A percentile compares a stretch with the other conserved stretches of the same genome.
These are phyloP conservation scores for Bipolaris bicolor DNA, from an alignment of 2,329 filamentous ascomycete species.

Conservation along the genomic window DNA sequence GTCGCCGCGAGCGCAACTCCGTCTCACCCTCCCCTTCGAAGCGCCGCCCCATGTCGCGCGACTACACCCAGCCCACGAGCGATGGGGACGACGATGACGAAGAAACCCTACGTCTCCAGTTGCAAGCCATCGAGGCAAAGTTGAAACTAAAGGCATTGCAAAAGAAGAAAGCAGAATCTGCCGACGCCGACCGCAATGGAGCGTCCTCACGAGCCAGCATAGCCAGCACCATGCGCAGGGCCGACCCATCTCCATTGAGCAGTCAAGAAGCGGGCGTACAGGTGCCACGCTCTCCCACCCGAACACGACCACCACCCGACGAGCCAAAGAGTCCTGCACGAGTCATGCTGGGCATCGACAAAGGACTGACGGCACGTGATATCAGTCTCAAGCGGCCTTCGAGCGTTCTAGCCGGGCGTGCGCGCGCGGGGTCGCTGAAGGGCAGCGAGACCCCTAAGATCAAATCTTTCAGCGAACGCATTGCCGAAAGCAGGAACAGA, in stretches of 20 bases:
- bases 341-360: constrained; percentile 85
- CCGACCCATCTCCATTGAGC: constrained; percentile 32
- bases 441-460: constrained; percentile 32
- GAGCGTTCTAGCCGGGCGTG: constrained; percentile 15
- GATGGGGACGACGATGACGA: constrained; percentile 67
- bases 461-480: constrained; percentile 82
- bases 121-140: constrained; percentile 87
- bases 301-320: constrained; percentile 53
- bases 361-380: constrained; percentile 79
- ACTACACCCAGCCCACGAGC: constrained; percentile 15
- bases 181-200: constrained; percentile 28
- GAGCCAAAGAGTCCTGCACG: constrained; percentile 77
- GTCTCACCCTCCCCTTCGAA: constrained; percentile 65
- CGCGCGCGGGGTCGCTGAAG: constrained; percentile 53
- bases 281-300: constrained; percentile 76
- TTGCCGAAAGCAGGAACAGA: constrained; percentile 68
- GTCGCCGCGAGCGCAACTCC: constrained; percentile 64
- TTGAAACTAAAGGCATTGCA: constrained; percentile 87
- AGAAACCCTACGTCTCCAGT: constrained; percentile 82
- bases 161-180: constrained; percentile 50
- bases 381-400: constrained; percentile 75
- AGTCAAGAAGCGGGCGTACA: constrained; percentile 59
- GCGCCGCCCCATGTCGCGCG: constrained; percentile 38
- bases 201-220: constrained; percentile 38
- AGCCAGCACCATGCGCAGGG: constrained; percentile 27